These are phyloP conservation scores for Claviceps fusiformis DNA, from an alignment of 2,329 filamentous ascomycete genomes.

Conservation along the genomic window DNA sequence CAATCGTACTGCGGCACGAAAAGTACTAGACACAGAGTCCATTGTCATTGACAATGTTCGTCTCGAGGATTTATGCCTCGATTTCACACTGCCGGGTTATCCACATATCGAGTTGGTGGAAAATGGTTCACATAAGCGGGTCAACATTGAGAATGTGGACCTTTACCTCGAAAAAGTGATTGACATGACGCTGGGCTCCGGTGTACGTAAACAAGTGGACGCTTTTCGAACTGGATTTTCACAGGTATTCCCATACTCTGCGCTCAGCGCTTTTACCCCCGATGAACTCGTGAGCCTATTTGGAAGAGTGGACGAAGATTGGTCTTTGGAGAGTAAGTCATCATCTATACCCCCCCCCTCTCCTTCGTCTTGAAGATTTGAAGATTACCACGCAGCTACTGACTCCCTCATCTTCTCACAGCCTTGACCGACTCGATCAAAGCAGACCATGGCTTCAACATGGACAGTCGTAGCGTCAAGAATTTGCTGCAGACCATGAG, in stretches of 20 bases:
- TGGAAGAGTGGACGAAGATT: conserved; percentile 85
- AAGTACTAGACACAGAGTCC: conserved; percentile 52
- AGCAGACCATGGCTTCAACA: conserved; percentile 95
- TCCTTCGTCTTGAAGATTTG: not conserved
- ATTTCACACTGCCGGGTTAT: conserved; percentile 92
- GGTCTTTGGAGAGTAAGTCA: conserved; percentile 83
- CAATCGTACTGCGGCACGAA: conserved; percentile 52
- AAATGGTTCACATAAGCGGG: conserved; percentile 57
- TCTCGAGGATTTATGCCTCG: conserved; percentile 78
- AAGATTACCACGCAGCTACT: not conserved
- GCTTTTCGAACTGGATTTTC: conserved; percentile 87
- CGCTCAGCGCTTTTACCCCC: conserved; percentile 84
- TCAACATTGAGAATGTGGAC: conserved; percentile 88
- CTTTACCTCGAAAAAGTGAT: conserved; percentile 79
- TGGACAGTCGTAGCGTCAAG: conserved; percentile 91
- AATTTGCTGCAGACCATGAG: conserved; percentile 94
- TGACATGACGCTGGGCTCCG: conserved; percentile 78
- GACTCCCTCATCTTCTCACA: conserved; percentile 21
- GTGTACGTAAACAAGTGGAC: conserved; percentile 78
- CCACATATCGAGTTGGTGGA: conserved; percentile 70
- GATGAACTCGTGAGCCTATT: conserved; percentile 92
- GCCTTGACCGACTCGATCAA: conserved; percentile 97
- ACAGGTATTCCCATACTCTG: conserved; percentile 89
- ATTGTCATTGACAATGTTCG: conserved; percentile 63
- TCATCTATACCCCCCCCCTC: not conserved